Percentiles rank a stretch among this genome's conserved stretches.
Evolutionary conservation across 2,329 filamentous ascomycete species (phyloP).

Genomic region (Orbilia brochopaga): DNA sequence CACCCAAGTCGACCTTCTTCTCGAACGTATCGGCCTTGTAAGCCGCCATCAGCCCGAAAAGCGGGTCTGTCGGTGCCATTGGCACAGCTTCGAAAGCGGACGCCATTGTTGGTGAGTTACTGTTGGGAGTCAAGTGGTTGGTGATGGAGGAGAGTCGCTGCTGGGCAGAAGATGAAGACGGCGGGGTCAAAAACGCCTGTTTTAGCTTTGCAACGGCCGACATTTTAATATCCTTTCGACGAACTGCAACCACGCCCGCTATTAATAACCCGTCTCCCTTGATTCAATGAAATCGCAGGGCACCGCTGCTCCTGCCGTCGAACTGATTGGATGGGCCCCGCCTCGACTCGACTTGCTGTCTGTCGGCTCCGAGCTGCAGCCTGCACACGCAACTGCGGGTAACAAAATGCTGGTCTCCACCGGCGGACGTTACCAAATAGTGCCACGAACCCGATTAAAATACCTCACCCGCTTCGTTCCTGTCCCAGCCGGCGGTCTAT

Average conservation of each 20-base stretch:
- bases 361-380: constrained; percentile 22
- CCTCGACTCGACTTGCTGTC: constrained; percentile 38
- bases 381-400: constrained; percentile 33
- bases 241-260: constrained; percentile 13
- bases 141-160: constrained; percentile 37
- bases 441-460: constrained; percentile 45
- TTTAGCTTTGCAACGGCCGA: constrained; percentile 37
- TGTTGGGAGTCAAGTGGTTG: constrained; percentile 25
- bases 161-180: constrained; percentile 24
- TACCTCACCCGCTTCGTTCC: constrained; percentile 26
- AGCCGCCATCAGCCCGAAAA: constrained; percentile 97
- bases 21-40: constrained; percentile 95
- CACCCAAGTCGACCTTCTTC: constrained; percentile 98
- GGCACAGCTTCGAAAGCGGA: constrained; percentile 69
- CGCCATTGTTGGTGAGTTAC: constrained; percentile 24
- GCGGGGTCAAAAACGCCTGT: constrained; percentile 7
- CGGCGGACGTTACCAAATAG: constrained; percentile 35
- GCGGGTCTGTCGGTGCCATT: constrained; percentile 89
- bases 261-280: constrained; percentile 4
- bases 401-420: constrained; percentile 34
- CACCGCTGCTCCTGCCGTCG: constrained; percentile 7
- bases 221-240: constrained; percentile 21
- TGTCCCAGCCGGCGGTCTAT: constrained; percentile 7
- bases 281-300: constrained; percentile 3
- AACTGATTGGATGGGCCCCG: constrained; percentile 8